Base-by-base conservation (phyloP, 2,329 filamentous ascomycete genomes). In the Bipolaris sorokiniana region DNA sequence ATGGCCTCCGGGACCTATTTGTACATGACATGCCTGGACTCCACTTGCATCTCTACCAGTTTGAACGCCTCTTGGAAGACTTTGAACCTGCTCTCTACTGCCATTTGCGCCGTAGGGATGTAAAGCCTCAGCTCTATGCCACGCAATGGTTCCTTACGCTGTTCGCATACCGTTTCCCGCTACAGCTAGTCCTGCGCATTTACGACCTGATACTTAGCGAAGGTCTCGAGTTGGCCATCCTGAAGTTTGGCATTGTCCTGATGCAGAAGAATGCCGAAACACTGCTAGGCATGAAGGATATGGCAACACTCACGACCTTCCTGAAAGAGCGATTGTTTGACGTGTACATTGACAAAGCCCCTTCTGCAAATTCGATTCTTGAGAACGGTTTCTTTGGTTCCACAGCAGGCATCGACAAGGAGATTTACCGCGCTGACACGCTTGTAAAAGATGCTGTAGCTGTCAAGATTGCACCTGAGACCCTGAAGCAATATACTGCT, bases 121-220 rank as follows among this genome's bases (percentile, higher is more conserved):
- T 99, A 52, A 90, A 90, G 7, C 90, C 95, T 0, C 92, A 97
- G 72, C 83, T 99, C 7, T 99, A 99, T 74, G 95, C 95, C 42
- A 99, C 95, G 0, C 95, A 99, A 76, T 99, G 95, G 95, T 99
- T 99, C 78, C 84, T 99, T 48, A 99, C 95, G 0, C 83, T 99
- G n/a, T 99, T 99, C 73, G 92, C 94, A 31, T 99, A 99, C 76
- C 90, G 96, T 40, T 99, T 99, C 76, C 95, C 95, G 7, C 83
- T 99, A 7, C 95, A 99, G 73, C 86, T 99, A 9, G 95, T 99
- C 6, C 88, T 99, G 56, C 90, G 95, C 31, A 96, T 99, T 48
- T 99, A 98, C 77, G 95, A 99, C 73, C 81, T 99, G 53, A 95
- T 99, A 49, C 83, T 99, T 16, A 95, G 91, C 45, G 94, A 98